Conservation (phyloP, 805 yeast species). For the Saturnispora ahearnii region DNA sequence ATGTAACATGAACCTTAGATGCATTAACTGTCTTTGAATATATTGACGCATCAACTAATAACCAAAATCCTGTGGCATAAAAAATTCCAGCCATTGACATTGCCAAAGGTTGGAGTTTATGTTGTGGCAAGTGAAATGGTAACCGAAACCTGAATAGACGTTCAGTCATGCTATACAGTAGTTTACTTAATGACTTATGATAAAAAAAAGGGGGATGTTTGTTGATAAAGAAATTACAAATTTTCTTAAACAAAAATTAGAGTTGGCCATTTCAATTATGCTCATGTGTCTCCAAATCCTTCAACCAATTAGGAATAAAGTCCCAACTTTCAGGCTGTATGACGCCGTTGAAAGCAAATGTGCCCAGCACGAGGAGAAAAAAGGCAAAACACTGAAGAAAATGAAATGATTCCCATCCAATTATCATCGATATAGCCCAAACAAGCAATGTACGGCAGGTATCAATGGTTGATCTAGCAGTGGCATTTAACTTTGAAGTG, state of each 20-base stretch:
- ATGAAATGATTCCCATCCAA: slow-evolving; percentile 72
- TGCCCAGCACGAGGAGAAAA: slow-evolving; percentile 54
- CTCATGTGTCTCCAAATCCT: slow-evolving; percentile 16
- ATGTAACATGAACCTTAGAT: slow-evolving; percentile 76
- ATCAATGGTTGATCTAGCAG: slow-evolving; percentile 71
- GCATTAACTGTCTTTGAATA: slow-evolving; percentile 81
- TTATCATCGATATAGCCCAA: slow-evolving; percentile 57
- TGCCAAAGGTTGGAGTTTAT: slow-evolving; percentile 51
- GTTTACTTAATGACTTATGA: background rate
- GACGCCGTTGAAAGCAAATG: slow-evolving; percentile 65
- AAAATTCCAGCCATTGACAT: slow-evolving; percentile 70
- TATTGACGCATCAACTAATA: slow-evolving; percentile 79
- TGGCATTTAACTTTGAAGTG: slow-evolving; percentile 59
- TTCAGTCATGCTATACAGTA: slow-evolving; percentile 25
- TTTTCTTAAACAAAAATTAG: background rate
- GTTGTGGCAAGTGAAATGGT: slow-evolving; percentile 65
- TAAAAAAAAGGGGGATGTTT: background rate
- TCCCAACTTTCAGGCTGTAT: slow-evolving; percentile 41
- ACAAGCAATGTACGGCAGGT: slow-evolving; percentile 67
- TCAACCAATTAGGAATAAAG: slow-evolving; percentile 40
- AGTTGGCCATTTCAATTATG: background rate
- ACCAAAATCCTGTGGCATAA: slow-evolving; percentile 85
- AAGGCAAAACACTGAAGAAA: slow-evolving; percentile 60
- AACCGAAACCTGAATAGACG: slow-evolving; percentile 57
- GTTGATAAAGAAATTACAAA: background rate